Conservation (phyloP, 192 early-diverging fungal genomes). For the Coemansia reversa region DNA sequence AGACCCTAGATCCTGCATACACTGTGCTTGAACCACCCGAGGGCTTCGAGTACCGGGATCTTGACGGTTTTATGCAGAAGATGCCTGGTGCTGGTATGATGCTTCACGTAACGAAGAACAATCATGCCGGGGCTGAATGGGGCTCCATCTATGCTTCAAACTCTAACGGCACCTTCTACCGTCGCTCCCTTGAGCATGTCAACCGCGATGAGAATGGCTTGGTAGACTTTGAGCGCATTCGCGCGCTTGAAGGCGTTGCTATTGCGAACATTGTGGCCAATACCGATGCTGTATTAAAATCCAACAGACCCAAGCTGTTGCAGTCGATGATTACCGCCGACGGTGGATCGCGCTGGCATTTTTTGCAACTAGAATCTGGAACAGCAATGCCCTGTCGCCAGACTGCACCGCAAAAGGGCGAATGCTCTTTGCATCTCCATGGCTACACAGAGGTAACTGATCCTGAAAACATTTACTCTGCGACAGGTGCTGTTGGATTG, state of each 20-base stretch:
- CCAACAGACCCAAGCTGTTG: constrained; percentile 60
- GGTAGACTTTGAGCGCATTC: constrained; percentile 90
- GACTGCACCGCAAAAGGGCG: constrained; percentile 41
- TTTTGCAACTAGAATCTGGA: constrained; percentile 29
- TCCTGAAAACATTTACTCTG: constrained; percentile 75
- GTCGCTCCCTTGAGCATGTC: constrained; percentile 64
- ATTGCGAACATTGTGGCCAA: constrained; percentile 82
- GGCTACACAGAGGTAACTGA: constrained; percentile 83
- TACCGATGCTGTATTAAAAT: constrained; percentile 55
- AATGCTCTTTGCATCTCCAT: constrained; percentile 79
- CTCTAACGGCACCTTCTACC: constrained; percentile 83
- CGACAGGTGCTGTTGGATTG: constrained; percentile 77
- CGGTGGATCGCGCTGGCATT: constrained; percentile 76
- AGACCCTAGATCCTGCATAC: constrained; percentile 58
- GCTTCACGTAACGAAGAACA: constrained; percentile 65
- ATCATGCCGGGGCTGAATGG: constrained; percentile 60
- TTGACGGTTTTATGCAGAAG: constrained; percentile 29
- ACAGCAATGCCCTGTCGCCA: constrained; percentile 52
- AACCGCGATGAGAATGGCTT: constrained; percentile 73
- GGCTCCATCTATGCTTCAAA: constrained; percentile 91
- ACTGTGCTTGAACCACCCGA: constrained; percentile 70
- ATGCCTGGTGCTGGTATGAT: constrained; percentile 59
- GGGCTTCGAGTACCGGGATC: constrained; percentile 45
- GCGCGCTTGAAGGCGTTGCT: constrained; percentile 81
- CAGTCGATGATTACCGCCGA: constrained; percentile 73